Conservation (phyloP, 116 monocot genomes). For the Trichopus zeylanicus region DNA sequence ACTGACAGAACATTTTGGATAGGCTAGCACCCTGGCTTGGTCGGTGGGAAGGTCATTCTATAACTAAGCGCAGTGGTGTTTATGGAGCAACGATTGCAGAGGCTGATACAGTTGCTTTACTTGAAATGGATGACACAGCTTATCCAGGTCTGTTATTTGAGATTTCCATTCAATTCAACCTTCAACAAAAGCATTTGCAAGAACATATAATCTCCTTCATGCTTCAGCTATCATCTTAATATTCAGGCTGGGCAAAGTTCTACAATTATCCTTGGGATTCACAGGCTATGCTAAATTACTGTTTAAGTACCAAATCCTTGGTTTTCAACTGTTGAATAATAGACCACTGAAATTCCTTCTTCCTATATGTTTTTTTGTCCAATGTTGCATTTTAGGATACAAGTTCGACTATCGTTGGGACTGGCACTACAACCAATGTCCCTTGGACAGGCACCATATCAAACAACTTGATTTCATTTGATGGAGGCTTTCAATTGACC, state of each 20-base stretch:
- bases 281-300: too few species aligned
- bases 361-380: background rate
- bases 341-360: background rate
- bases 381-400: slow-evolving; percentile 35
- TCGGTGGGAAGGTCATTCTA: slow-evolving; percentile 76
- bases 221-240: background rate
- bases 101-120: slow-evolving; percentile 55
- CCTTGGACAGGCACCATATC: slow-evolving; percentile 64
- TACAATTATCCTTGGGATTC: background rate
- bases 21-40: slow-evolving; percentile 60
- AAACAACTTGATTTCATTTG: slow-evolving; percentile 54
- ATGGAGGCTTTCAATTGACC: slow-evolving; percentile 74
- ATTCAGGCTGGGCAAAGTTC: background rate
- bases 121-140: slow-evolving; percentile 56
- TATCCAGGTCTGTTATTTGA: slow-evolving; percentile 43
- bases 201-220: background rate
- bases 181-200: background rate
- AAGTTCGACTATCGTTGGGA: slow-evolving; percentile 23
- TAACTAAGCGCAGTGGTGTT: slow-evolving; percentile 85
- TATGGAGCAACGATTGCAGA: slow-evolving; percentile 83
- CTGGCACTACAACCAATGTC: slow-evolving; percentile 47
- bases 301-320: too few species aligned
- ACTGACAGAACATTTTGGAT: slow-evolving; percentile 26
- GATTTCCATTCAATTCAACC: background rate
- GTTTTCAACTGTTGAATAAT: too few species aligned